These are phyloP conservation scores for Paraphaeosphaeria minitans DNA, from an alignment of 2,329 filamentous ascomycete species.

Conservation along the genomic window DNA sequence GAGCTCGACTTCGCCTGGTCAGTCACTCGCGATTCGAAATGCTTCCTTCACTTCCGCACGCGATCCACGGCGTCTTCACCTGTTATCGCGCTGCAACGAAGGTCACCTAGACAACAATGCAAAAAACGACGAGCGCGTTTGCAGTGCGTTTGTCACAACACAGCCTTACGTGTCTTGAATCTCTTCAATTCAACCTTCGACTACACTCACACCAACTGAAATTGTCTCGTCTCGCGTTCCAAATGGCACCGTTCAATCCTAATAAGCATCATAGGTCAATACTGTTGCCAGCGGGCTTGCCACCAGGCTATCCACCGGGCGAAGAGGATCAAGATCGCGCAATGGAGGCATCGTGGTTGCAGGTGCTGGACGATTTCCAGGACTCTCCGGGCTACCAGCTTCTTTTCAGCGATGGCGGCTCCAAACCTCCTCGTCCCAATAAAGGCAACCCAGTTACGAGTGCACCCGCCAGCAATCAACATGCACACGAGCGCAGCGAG, in stretches of 20 bases:
- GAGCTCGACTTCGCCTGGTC: background rate
- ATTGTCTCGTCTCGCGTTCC: background rate
- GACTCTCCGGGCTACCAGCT: conserved; percentile 6
- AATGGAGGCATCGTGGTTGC: conserved; percentile 1
- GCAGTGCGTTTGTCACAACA: background rate
- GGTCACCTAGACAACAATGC: conserved; percentile 1
- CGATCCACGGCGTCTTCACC: background rate
- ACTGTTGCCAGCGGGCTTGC: background rate
- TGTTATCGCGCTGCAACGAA: background rate
- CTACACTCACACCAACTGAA: background rate
- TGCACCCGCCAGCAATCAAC: too few relatives aligned
- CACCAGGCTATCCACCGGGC: background rate
- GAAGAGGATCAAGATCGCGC: background rate
- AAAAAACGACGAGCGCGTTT: background rate
- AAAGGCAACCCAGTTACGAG: background rate
- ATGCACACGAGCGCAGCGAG: background rate
- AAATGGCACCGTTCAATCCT: background rate
- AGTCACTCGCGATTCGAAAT: background rate
- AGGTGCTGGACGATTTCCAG: conserved; percentile 3
- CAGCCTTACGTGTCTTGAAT: too few relatives aligned
- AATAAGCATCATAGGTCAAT: background rate
- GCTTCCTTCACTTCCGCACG: background rate
- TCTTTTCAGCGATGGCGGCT: background rate
- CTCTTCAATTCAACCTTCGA: background rate
- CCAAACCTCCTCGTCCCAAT: background rate